Evolutionary conservation across 208 protist species (phyloP).

Genomic region (Acanthamoeba triangularis): DNA sequence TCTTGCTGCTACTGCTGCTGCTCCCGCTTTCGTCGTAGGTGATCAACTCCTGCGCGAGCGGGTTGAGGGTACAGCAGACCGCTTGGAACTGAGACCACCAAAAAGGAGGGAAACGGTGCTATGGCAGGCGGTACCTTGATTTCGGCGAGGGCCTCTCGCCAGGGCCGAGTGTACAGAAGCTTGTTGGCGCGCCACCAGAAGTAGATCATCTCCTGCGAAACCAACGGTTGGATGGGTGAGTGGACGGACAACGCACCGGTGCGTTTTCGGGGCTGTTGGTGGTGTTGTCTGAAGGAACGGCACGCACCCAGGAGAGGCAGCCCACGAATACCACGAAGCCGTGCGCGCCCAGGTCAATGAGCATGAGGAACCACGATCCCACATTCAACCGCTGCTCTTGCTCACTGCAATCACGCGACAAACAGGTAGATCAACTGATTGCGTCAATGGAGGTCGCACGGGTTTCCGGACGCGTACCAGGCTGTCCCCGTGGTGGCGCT

Average conservation of each 20-base stretch:
- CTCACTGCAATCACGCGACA: not conserved
- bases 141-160: not conserved
- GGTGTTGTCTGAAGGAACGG: not conserved
- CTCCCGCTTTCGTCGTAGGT: not conserved
- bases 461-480: not conserved
- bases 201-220: not conserved
- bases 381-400: not conserved
- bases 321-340: conserved; percentile 22
- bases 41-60: not conserved
- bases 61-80: not conserved
- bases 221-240: not conserved
- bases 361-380: conserved; percentile 45
- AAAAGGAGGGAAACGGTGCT: not conserved
- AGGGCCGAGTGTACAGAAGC: not conserved
- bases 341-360: not conserved
- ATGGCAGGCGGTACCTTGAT: not conserved
- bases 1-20: not conserved
- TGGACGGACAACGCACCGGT: not conserved
- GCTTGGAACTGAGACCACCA: too few relatives aligned
- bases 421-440: not conserved
- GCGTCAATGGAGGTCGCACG: not conserved
- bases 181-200: conserved; percentile 6
- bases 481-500: not conserved
- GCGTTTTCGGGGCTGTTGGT: not conserved
- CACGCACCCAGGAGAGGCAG: not conserved